These are phyloP conservation scores for Pythium brachiatum DNA, from an alignment of 352 stramenopile genomes.

Conservation along the genomic window DNA sequence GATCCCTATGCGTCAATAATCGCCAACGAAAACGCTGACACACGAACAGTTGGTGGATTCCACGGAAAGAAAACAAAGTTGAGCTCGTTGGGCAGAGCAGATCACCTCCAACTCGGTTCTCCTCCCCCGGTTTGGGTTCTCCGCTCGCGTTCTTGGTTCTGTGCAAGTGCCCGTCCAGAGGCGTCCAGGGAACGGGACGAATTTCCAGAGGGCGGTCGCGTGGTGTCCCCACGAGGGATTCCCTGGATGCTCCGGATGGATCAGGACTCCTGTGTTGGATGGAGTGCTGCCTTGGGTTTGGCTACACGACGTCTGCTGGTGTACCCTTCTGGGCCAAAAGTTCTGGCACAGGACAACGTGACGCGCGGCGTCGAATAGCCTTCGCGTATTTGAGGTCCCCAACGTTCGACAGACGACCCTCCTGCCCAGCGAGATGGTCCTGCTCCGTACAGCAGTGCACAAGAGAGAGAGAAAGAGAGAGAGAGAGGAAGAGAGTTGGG, in stretches of 20 bases:
- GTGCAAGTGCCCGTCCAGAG: neutral
- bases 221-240: neutral
- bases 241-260: neutral
- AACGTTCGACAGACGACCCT: no score
- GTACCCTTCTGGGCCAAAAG: neutral
- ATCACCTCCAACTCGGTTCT: neutral
- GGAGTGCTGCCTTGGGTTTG: neutral
- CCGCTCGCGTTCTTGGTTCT: neutral
- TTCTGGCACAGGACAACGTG: no score
- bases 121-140: no score
- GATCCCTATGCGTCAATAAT: neutral
- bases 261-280: neutral
- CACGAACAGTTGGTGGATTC: neutral
- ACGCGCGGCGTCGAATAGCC: no score
- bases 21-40: constrained; percentile 3
- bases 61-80: constrained; percentile 1
- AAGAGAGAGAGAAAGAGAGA: no score
- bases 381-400: no score
- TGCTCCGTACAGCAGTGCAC: no score
- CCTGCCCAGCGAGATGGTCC: no score
- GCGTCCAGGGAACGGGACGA: no score
- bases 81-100: neutral
- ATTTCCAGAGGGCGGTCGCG: neutral
- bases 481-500: neutral
- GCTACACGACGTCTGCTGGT: neutral